Base-by-base conservation (phyloP, 2,329 filamentous ascomycete genomes). In the Pseudodiploospora longispora region DNA sequence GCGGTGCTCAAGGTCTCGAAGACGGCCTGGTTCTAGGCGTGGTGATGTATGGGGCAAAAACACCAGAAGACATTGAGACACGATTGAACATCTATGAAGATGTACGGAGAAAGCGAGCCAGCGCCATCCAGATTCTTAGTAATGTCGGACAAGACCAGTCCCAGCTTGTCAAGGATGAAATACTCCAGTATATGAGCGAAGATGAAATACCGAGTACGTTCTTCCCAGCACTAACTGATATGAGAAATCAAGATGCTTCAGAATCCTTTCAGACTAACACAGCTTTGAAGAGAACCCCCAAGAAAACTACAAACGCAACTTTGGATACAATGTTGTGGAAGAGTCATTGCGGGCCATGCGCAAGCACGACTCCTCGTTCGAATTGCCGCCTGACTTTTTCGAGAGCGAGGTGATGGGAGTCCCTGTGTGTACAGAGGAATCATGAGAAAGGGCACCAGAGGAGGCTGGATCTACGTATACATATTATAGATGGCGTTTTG, bases 111-210 rank as follows among this genome's bases (percentile, higher is more conserved):
- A 55, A 55, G 38, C 48, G 63, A 8, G 57, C 62, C 1, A 60
- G 59, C 10, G 58, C 53, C 2, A 60, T 67, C n/a, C 64, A 68
- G 43, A 56, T 69, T 36, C 55, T 70, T 39, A 64, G 60, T 36
- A 65, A 67, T 38, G 59, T 62, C 1, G 66, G 62, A 3, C 55
- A 58, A 27, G 62, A 64, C 34, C 53, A 64, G 38, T 38, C 54
- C 0, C 46, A 55, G 30, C 51, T 57, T 19, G 57, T 64, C 3
- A 48, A 52, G 6, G 45, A 55, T 3, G 58, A 63, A 6, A 57
- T 61, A 1, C 38, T 49, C 9, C 47, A 58, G 27, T 59, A 52
- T 49, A 49, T 64, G 32, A 38, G 48, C 1, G 52, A 51, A 10
- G 58, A 61, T 4, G 47, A 53, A 10, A 56, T 63, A 2, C 61